phyloP scores from a whole-genome alignment of 2,329 filamentous ascomycete species.

The Tolypocladium cylindrosporum region DNA sequence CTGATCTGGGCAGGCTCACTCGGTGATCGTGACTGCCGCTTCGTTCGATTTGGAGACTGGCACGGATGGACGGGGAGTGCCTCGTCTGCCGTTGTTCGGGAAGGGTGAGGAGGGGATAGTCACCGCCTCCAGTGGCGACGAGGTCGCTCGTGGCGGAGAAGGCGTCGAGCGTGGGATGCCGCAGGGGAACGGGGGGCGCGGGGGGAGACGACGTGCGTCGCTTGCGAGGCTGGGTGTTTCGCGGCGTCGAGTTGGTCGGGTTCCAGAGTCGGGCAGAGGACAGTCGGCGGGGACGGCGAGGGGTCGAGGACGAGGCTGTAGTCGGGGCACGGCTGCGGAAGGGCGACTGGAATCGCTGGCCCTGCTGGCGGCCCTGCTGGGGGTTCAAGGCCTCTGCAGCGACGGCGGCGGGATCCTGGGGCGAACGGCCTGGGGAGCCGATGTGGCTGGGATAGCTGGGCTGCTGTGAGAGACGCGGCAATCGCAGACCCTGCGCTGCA shows the following conservation, averaged over 20 bases:
- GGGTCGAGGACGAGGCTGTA: neutral
- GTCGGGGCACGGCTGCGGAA: slow-evolving; percentile 32
- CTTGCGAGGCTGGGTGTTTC: slow-evolving; percentile 23
- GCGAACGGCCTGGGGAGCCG: neutral
- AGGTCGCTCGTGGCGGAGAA: slow-evolving; percentile 25
- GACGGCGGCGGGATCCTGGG: neutral
- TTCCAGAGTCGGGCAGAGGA: slow-evolving; percentile 48
- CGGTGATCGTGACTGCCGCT: slow-evolving; percentile 34
- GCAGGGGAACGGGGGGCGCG: slow-evolving; percentile 39
- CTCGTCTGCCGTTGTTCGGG: slow-evolving; percentile 38
- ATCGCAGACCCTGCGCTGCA: slow-evolving; percentile 15
- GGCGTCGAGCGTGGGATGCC: slow-evolving; percentile 31
- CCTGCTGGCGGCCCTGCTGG: slow-evolving; percentile 1
- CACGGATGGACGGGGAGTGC: slow-evolving; percentile 30
- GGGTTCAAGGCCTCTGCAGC: neutral
- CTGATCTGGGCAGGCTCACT: slow-evolving; percentile 42
- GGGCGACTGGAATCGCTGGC: slow-evolving; percentile 12
- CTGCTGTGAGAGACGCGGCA: slow-evolving; percentile 20
- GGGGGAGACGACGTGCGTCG: slow-evolving; percentile 44
- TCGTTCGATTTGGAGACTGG: slow-evolving; percentile 42
- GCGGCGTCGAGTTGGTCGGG: slow-evolving; percentile 49
- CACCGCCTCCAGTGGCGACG: slow-evolving; percentile 28
- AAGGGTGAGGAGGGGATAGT: slow-evolving; percentile 41
- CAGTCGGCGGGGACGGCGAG: slow-evolving; percentile 26
- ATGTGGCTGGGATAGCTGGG: slow-evolving; percentile 14